Evolutionary conservation across 2,329 filamentous ascomycete species (phyloP).

Genomic region (Pseudophaeomoniella oleicola): DNA sequence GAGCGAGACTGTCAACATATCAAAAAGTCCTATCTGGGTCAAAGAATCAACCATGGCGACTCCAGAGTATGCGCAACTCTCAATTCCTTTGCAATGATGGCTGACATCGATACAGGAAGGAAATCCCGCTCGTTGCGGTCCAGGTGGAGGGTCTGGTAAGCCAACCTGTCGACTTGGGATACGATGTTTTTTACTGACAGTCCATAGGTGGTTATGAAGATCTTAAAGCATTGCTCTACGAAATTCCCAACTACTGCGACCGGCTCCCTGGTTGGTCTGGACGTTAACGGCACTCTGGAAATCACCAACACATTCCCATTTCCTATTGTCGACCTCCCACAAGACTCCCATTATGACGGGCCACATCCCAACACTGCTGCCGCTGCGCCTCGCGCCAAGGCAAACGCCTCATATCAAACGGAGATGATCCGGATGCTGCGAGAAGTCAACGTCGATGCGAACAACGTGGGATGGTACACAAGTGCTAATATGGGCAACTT

Average conservation of each 20-base stretch:
- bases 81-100: background rate
- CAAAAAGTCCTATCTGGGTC: background rate
- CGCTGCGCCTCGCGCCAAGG: slow-evolving; percentile 81
- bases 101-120: slow-evolving; percentile 34
- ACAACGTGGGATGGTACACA: slow-evolving; percentile 97
- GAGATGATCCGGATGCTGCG: slow-evolving; percentile 96
- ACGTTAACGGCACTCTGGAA: slow-evolving; percentile 65
- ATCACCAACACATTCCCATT: slow-evolving; percentile 94
- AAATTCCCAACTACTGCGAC: slow-evolving; percentile 80
- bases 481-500: slow-evolving; percentile 99
- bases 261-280: slow-evolving; percentile 86
- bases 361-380: slow-evolving; percentile 60
- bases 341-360: slow-evolving; percentile 57
- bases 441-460: slow-evolving; percentile 96
- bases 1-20: background rate
- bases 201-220: slow-evolving; percentile 80
- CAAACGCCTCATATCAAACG: slow-evolving; percentile 73
- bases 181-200: slow-evolving; percentile 15
- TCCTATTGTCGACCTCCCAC: slow-evolving; percentile 61
- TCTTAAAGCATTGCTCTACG: slow-evolving; percentile 86
- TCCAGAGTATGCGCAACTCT: background rate
- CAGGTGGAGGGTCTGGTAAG: slow-evolving; percentile 89
- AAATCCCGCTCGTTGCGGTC: slow-evolving; percentile 66
- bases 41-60: background rate
- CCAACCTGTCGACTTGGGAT: slow-evolving; percentile 13